Evolutionary conservation across 768 basidiomycete species (phyloP), one percentile per base, ranked within the genome.

Genomic region (Cystofilobasidium macerans): DNA sequence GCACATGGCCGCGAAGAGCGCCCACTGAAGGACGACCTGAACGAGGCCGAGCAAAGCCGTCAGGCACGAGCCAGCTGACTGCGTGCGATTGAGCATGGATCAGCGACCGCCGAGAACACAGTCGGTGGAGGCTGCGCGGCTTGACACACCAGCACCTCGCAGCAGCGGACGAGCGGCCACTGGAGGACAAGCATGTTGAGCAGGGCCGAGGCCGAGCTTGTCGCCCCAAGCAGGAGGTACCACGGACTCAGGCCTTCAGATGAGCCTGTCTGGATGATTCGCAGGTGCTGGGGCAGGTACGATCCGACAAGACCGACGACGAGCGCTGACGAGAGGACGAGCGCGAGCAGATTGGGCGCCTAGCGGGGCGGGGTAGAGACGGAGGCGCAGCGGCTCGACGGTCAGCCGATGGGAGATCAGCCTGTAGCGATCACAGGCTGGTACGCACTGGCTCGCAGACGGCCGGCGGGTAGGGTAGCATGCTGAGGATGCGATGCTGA

Each of bases 201-300:
- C 82, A 92, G 82, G 0, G 82, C 87, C 42, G 88, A 85, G 3
- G 88, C 86, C 18, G 85, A 83, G 20, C 87, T 88, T 0, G 87
- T 89, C 69, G 85, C 64, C 6, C 95, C 95, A 0, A 98, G 82
- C 9, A 97, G 79, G 38, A 98, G 78, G 72, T 88, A 98, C 82
- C 87, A 86, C 71, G 93, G 90, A 69, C 88, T 92, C 69, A 98
- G 84, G 0, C 95, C 95, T 70, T 93, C 85, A 0, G 87, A 90
- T 0, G 90, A 86, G 43, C 83, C 81, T 28, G 84, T 80, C 58
- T 79, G 74, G 71, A 95, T 86, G 70, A 95, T 95, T 9, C 90
- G 82, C 61, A 84, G 77, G 71, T 89, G 89, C 78, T 91, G 90
- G 1, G 92, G 93, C 2, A 84, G 73, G 77, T 94, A 95, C 30